Base-by-base conservation (phyloP, 495 filamentous ascomycete genomes). In the Aspergillus biplanus region DNA sequence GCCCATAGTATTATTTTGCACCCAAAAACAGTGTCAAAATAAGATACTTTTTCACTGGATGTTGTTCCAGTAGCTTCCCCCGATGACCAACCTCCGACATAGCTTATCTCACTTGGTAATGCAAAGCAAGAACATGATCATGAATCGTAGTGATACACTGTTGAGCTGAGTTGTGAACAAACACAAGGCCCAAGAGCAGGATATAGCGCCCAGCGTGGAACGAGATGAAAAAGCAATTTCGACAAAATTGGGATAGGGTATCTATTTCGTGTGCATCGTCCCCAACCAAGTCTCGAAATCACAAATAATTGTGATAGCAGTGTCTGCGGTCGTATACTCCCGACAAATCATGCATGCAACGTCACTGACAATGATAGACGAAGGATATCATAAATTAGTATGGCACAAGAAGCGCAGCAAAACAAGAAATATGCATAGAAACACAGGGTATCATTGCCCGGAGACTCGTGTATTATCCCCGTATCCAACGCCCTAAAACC, bases 381-480 rank as follows among this genome's bases (percentile, higher is more conserved):
- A 63, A 67, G 65, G 33, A 62, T 67, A 73, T 76, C 71, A 67
- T 71, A 64, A 32, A 67, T 61, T 62, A 53, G 62, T 68, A 67
- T 67, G 49, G 52, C 59, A 63, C 59, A 50, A 66, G 63, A 59
- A 61, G 55, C 66, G 53, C 56, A 69, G 58, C 37, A 62, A 49
- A 64, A 64, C 12, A 55, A 65, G 67, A 59, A 56, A 65, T 62
- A 61, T 65, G 61, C 65, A 68, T 70, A 73, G 61, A 68, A 58
- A 56, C 55, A 76, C 69, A 78, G 69, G 75, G 75, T 78, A 79
- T 81, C 75, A 76, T 80, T 81, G 77, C 70, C 62, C 73, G 78
- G 75, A 71, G 73, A 80, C 71, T 76, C 79, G 76, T 81, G 64
- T 81, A 79, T 80, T 72, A 74, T 80, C 78, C 58, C 78, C 78